Evolutionary conservation across 2,329 filamentous ascomycete species (phyloP).

Genomic region (Talaromyces atroroseus): DNA sequence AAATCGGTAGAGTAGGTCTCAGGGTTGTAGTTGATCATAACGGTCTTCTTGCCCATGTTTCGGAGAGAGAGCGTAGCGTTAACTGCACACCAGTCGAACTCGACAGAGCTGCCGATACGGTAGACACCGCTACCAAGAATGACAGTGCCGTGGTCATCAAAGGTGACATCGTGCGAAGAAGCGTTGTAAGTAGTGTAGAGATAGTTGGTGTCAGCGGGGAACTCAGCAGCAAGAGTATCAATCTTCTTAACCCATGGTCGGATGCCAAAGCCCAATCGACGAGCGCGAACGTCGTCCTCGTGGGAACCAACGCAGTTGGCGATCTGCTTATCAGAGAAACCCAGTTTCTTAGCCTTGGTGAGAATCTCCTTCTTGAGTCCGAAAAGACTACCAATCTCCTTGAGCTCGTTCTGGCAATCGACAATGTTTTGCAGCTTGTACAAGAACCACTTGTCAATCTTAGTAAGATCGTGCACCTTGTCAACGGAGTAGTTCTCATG

Average conservation of each 20-base stretch:
- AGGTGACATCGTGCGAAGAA: conserved; percentile 83
- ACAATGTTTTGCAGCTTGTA: conserved; percentile 98
- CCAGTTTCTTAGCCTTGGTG: conserved; percentile 90
- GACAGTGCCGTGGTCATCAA: conserved; percentile 84
- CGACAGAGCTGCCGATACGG: conserved; percentile 93
- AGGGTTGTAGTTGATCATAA: conserved; percentile 93
- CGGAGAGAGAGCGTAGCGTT: conserved; percentile 79
- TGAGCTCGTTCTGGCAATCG: conserved; percentile 77
- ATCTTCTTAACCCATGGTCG: conserved; percentile 97
- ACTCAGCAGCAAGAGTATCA: conserved; percentile 93
- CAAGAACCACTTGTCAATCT: conserved; percentile 99
- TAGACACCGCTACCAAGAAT: conserved; percentile 94
- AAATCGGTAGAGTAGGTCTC: conserved; percentile 81
- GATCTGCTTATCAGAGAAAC: conserved; percentile 96
- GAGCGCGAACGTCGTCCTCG: conserved; percentile 83
- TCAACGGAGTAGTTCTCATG: conserved; percentile 95
- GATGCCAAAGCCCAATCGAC: conserved; percentile 80
- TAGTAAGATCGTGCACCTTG: conserved; percentile 84
- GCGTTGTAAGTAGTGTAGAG: conserved; percentile 98
- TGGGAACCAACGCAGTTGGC: conserved; percentile 75
- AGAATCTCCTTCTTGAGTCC: conserved; percentile 84
- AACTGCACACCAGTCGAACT: conserved; percentile 98
- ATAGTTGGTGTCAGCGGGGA: conserved; percentile 92
- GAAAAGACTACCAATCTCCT: conserved; percentile 75
- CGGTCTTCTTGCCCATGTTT: conserved; percentile 88